A percentile compares a stretch with the other conserved stretches of the same genome.
Evolutionary conservation across 768 basidiomycete genomes (phyloP).

Genomic region (Termitomyces sp.): DNA sequence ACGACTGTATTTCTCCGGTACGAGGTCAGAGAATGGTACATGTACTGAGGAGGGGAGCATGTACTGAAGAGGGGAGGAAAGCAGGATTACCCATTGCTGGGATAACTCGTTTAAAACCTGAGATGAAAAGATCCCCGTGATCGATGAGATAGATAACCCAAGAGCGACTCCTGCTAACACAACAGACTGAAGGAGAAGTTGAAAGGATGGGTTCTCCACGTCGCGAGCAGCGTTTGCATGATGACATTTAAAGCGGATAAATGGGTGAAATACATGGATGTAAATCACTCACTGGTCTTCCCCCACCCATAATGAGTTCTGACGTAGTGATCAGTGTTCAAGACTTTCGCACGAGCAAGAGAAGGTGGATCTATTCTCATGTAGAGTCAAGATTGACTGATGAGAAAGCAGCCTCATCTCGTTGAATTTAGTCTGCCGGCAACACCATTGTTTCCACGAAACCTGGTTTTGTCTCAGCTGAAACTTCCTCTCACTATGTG

Average conservation of each 20-base stretch:
- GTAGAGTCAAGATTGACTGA: not conserved
- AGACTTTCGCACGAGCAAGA: not conserved
- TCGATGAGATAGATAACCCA: not conserved
- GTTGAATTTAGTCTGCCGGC: not conserved
- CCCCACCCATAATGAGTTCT: not conserved
- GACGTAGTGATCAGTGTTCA: not conserved
- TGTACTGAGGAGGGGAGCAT: too few species aligned
- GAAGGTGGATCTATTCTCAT: not conserved
- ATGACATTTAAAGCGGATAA: too few species aligned
- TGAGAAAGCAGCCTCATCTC: not conserved
- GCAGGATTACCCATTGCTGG: not conserved
- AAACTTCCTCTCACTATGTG: not conserved
- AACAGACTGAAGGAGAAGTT: not conserved
- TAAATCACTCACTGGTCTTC: too few species aligned
- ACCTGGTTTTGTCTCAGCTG: not conserved
- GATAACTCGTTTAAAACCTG: not conserved
- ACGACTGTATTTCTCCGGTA: not conserved
- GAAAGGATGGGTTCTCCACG: not conserved
- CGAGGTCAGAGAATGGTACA: not conserved
- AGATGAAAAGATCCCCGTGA: not conserved
- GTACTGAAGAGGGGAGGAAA: not conserved
- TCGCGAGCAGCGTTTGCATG: too few species aligned
- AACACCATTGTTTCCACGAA: not conserved
- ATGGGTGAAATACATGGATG: too few species aligned
- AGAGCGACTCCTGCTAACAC: not conserved